Conservation (phyloP, 2,329 filamentous ascomycete species). For the Pseudogymnoascus verrucosus region DNA sequence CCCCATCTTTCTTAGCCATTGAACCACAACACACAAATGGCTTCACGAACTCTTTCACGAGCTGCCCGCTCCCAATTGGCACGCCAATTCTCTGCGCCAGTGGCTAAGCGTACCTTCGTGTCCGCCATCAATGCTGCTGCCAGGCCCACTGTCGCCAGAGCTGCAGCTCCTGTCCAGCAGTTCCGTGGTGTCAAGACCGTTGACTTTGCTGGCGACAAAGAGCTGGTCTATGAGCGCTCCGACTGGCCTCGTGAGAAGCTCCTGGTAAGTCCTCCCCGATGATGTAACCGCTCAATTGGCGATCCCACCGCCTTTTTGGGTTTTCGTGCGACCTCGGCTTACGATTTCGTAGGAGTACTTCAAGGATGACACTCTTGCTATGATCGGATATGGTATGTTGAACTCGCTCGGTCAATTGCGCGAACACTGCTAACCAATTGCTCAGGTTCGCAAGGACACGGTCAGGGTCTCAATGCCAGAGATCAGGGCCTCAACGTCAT, state of each 20-base stretch:
- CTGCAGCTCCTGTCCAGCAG: constrained; percentile 41
- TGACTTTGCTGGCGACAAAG: constrained; percentile 93
- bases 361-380: constrained; percentile 98
- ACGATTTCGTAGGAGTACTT: constrained; percentile 72
- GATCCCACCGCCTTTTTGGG: constrained; percentile 5
- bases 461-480: constrained; percentile 98
- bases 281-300: background rate
- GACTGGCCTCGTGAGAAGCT: constrained; percentile 99
- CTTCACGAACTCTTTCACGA: constrained; percentile 66
- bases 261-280: constrained; percentile 54
- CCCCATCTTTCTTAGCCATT: constrained; percentile 12
- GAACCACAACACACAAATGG: constrained; percentile 50
- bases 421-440: background rate
- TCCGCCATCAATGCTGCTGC: constrained; percentile 49
- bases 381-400: constrained; percentile 78
- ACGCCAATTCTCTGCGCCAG: constrained; percentile 55
- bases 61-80: constrained; percentile 55
- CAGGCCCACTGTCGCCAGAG: constrained; percentile 43
- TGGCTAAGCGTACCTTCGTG: constrained; percentile 53
- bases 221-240: constrained; percentile 93
- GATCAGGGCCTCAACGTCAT: constrained; percentile 99
- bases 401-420: background rate
- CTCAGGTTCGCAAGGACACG: constrained; percentile 78
- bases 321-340: constrained; percentile 12
- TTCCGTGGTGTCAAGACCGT: constrained; percentile 93